A percentile compares a stretch with the other conserved stretches of the same genome.
Conservation (phyloP, 257 asterid genomes). For the Scutellaria galericulata region DNA sequence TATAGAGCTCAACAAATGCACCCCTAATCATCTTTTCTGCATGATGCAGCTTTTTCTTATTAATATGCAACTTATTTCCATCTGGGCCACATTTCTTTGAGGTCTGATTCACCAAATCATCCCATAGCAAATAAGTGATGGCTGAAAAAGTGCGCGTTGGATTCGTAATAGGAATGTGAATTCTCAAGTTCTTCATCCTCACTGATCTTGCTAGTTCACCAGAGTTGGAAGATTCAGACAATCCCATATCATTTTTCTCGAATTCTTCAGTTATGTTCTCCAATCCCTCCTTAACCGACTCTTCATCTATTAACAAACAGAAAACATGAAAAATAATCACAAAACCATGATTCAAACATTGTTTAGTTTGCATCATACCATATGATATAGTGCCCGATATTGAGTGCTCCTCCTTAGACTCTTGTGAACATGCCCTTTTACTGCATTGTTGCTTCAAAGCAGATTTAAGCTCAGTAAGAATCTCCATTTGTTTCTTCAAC, state of each 20-base stretch:
- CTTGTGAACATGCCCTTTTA: constrained; percentile 50
- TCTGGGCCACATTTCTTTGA: constrained; percentile 71
- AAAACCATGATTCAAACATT: not conserved
- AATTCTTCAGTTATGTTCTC: constrained; percentile 48
- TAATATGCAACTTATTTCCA: constrained; percentile 64
- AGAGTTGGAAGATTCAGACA: constrained; percentile 45
- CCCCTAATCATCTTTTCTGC: constrained; percentile 97
- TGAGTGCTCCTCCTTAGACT: constrained; percentile 66
- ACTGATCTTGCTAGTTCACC: constrained; percentile 49
- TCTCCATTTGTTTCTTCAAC: constrained; percentile 82
- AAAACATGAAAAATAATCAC: not conserved
- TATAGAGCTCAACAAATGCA: constrained; percentile 89
- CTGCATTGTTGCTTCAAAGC: constrained; percentile 47
- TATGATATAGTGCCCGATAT: constrained; percentile 83
- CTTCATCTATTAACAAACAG: constrained; percentile 56
- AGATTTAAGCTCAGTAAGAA: constrained; percentile 69
- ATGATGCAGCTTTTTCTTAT: constrained; percentile 77
- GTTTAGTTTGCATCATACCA: constrained; percentile 50
- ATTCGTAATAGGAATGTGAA: constrained; percentile 82
- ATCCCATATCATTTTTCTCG: constrained; percentile 39
- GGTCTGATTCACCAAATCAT: constrained; percentile 75
- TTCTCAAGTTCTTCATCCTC: constrained; percentile 60
- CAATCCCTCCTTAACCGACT: constrained; percentile 44
- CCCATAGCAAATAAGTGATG: constrained; percentile 80
- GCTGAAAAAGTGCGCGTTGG: constrained; percentile 89